Base-by-base conservation (phyloP, 768 basidiomycete species). In the Tephrocybe sp. region DNA sequence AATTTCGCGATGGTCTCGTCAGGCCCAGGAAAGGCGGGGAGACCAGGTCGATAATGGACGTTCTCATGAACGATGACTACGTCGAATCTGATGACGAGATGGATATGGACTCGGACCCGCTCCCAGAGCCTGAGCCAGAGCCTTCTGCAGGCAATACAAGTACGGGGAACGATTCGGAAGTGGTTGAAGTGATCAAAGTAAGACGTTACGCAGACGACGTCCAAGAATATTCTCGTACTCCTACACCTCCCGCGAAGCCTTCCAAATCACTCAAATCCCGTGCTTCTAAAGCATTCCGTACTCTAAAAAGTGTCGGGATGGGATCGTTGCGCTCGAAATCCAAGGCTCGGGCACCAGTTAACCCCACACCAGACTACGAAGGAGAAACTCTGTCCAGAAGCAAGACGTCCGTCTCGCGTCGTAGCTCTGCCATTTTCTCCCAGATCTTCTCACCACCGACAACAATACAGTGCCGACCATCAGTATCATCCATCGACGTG, bases 161-260 rank as follows among this genome's bases (percentile, higher is more conserved):
- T 31, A 44, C 60, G 32, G 73, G 68, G 13, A 64, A 75, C 50
- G 79, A 78, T 52, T 81, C 78, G 16, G 82, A 83, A 56, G 74
- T 84, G 28, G 66, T 83, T 12, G 83, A 86, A 60, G 77, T 85
- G 25, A 69, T 85, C 31, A 83, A 80, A 59, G 75, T 85, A 49
- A 70, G 75, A 54, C 75, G 81, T 30, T 55, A 62, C 43, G 44
- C 22, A 22, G 36, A 58, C 40, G 46, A 54, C 34, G 44, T 39
- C 31, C 51, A 46, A 16, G 40, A 41, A 12, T 27, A 41, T 12
- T 26, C 40, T 32, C 48, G 49, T 16, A 31, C 51, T 34, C 43
- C 60, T 22, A 44, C 64, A n/a, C 37, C 63, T 22, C 51, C 64
- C 11, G 30, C 53, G 27, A 70, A 71, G 57, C 62, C 65, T 28